A percentile compares a stretch with the other conserved stretches of the same genome.
These are phyloP conservation scores for Croton setiger DNA, from an alignment of 441 rosid genomes.

Conservation along the genomic window DNA sequence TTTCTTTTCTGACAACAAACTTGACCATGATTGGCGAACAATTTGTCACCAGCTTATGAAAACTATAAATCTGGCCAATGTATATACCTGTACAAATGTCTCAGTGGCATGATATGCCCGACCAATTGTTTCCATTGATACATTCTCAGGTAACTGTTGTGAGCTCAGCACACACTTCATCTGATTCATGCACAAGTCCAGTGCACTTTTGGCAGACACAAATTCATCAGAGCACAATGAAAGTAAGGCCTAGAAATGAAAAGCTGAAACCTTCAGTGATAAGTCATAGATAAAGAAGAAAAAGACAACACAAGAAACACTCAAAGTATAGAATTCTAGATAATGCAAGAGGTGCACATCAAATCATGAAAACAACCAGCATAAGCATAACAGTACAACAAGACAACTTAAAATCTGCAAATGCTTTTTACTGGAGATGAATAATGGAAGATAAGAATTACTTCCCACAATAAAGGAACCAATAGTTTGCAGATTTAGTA, in stretches of 20 bases:
- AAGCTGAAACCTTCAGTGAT: constrained; percentile 24
- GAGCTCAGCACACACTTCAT: constrained; percentile 83
- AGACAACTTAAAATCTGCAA: constrained; percentile 7
- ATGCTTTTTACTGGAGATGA: constrained; percentile 4
- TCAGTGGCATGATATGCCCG: constrained; percentile 92
- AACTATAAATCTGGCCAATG: constrained; percentile 11
- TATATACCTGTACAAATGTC: constrained; percentile 84
- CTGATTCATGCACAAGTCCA: constrained; percentile 79
- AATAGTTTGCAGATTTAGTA: not conserved
- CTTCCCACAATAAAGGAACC: not conserved
- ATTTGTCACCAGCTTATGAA: constrained; percentile 5
- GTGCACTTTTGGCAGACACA: constrained; percentile 78
- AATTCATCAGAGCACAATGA: constrained; percentile 91
- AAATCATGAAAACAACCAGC: constrained; percentile 1
- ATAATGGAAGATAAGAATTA: constrained; percentile 3
- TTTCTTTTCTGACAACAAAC: constrained; percentile 8
- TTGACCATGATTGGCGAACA: constrained; percentile 13
- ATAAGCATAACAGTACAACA: constrained; percentile 5
- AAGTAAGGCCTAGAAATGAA: constrained; percentile 71
- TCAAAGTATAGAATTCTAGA: not conserved
- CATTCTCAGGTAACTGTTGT: constrained; percentile 80
- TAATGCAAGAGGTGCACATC: constrained; percentile 4
- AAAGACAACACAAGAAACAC: not conserved
- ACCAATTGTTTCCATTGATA: constrained; percentile 91
- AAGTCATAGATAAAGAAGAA: constrained; percentile 10